These are phyloP conservation scores for Kondoa subrosea DNA, from an alignment of 768 basidiomycete species.

Conservation along the genomic window DNA sequence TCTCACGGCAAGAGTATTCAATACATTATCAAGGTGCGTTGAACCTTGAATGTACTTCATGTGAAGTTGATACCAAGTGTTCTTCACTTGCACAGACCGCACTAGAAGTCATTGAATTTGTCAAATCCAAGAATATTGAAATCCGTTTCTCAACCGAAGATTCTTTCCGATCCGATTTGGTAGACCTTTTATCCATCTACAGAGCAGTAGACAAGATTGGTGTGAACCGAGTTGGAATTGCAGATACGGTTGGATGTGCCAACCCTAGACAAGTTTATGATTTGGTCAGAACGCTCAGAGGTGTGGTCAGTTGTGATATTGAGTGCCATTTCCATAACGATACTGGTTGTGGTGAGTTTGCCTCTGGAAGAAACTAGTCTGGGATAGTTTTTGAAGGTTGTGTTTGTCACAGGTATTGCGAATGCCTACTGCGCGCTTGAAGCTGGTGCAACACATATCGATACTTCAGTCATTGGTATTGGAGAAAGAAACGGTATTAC, in stretches of 20 bases:
- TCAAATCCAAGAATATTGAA: constrained; percentile 99
- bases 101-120: constrained; percentile 94
- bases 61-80: constrained; percentile 11
- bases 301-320: constrained; percentile 93
- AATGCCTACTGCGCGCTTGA: constrained; percentile 97
- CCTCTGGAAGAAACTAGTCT: not conserved
- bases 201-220: constrained; percentile 99
- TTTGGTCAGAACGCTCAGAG: constrained; percentile 82
- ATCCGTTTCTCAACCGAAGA: constrained; percentile 99
- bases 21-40: constrained; percentile 71
- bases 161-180: constrained; percentile 97
- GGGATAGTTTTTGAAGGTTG: constrained; percentile 6
- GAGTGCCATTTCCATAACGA: constrained; percentile 98
- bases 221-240: constrained; percentile 95
- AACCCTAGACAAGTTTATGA: constrained; percentile 98
- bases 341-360: constrained; percentile 64
- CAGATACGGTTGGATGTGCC: constrained; percentile 97
- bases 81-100: constrained; percentile 44
- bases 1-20: constrained; percentile 99
- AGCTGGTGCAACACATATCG: constrained; percentile 96
- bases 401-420: constrained; percentile 54
- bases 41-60: not conserved
- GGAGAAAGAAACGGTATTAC: constrained; percentile 99
- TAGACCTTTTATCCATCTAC: constrained; percentile 95
- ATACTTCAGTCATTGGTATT: constrained; percentile 94